Evolutionary conservation across 2,329 filamentous ascomycete genomes (phyloP), one percentile per base, ranked within the genome.

Genomic region (Monosporascus sp.): DNA sequence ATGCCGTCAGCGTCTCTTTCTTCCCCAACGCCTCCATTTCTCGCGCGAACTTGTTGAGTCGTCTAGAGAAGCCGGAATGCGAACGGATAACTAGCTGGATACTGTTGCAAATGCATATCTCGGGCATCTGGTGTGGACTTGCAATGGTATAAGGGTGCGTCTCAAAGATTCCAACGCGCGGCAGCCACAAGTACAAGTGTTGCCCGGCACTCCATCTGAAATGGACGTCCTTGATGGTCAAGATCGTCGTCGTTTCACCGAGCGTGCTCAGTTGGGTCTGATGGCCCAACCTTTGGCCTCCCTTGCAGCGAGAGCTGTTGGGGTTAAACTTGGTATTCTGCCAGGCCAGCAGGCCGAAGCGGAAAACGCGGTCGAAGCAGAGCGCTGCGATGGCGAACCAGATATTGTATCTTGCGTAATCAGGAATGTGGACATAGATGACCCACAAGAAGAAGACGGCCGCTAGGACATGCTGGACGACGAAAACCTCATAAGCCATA

Each of bases 401-500:
- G 38, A 89, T 69, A 51, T 86, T 83, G 63, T 82, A 82, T 27
- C 71, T 74, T 6, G 84, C 79, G 47, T 80, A 77, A 7, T 63
- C 62, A 1, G 86, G 85, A 3, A 87, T 77, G 64, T 90, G 86
- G 38, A 78, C 70, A 60, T 85, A 82, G 9, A 88, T 67, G 41
- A 87, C 72, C 70, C 80, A 86, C 38, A 88, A 69, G 61, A 89
- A 79, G 24, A 85, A 63, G 31, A 79, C 74, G 52, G 83, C 83
- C 3, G 82, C 80, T 17, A 81, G 65, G 25, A 89, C 70, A 64
- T 90, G 87, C 66, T 90, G 87, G 3, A 83, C 60, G 17, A 89
- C 79, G 63, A 89, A 90, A 0, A 88, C 55, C 69, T 90, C 87
- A 65, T 89, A 89, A 6, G 77, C 76, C 71, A 84, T 73, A n/a